phyloP scores from a whole-genome alignment of 371 early-diverging fungal genomes.

The Phascolomyces articulosus region DNA sequence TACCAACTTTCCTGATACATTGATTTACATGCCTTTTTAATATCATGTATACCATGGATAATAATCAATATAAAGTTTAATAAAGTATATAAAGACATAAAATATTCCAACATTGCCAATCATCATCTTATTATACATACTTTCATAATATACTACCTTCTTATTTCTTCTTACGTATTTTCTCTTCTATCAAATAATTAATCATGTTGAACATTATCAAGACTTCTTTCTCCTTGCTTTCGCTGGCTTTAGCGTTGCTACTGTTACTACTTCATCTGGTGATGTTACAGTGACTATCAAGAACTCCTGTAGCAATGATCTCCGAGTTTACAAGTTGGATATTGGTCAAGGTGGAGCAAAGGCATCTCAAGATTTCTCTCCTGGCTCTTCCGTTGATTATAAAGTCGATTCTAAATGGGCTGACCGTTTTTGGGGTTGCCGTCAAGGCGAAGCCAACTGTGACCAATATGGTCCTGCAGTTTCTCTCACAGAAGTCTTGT shows the following conservation, averaged over 20 bases:
- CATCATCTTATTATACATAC: no score
- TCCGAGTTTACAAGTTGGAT: slow-evolving; percentile 37
- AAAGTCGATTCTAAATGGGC: slow-evolving; percentile 30
- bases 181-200: background rate
- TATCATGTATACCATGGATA: no score
- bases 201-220: slow-evolving; percentile 25
- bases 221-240: slow-evolving; percentile 13
- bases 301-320: slow-evolving; percentile 31
- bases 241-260: slow-evolving; percentile 29
- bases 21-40: no score
- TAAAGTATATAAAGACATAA: no score
- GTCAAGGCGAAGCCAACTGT: slow-evolving; percentile 31
- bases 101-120: no score
- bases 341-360: slow-evolving; percentile 21
- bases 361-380: slow-evolving; percentile 12
- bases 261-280: slow-evolving; percentile 14
- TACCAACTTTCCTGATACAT: no score
- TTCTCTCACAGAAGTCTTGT: slow-evolving; percentile 43
- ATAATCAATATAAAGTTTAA: no score
- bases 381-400: slow-evolving; percentile 21
- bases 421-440: slow-evolving; percentile 46
- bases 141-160: no score
- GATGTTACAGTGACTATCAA: slow-evolving; percentile 38
- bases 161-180: background rate
- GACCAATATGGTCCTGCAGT: slow-evolving; percentile 26